phyloP scores from a whole-genome alignment of 2,329 filamentous ascomycete species.

The Paracorniculantispora psalliotae region DNA sequence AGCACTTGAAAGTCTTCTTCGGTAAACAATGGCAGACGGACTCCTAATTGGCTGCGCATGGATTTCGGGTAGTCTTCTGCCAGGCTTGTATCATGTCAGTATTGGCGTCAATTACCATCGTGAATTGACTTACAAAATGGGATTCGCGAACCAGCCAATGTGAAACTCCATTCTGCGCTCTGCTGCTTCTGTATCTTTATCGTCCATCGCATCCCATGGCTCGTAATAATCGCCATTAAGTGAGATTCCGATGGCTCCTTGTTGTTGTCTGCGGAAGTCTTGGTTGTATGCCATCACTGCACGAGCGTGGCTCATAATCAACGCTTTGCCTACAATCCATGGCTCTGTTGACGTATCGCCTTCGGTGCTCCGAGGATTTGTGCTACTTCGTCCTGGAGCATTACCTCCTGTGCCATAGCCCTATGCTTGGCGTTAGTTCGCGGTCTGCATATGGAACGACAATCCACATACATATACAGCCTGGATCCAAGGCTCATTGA shows the following conservation, averaged over 20 bases:
- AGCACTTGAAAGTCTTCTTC: slow-evolving; percentile 23
- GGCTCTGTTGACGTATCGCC: slow-evolving; percentile 32
- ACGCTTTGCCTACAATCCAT: slow-evolving; percentile 31
- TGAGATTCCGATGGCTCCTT: slow-evolving; percentile 30
- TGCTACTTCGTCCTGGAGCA: slow-evolving; percentile 29
- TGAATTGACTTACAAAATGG: slow-evolving; percentile 29
- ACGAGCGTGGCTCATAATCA: slow-evolving; percentile 32
- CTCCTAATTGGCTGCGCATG: slow-evolving; percentile 31
- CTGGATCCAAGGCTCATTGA: slow-evolving; percentile 36
- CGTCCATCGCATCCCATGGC: slow-evolving; percentile 27
- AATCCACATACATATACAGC: slow-evolving; percentile 27
- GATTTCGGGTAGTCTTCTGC: slow-evolving; percentile 29
- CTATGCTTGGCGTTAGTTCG: slow-evolving; percentile 13
- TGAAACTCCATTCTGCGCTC: slow-evolving; percentile 33
- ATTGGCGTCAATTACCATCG: background rate
- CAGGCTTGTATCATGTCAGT: slow-evolving; percentile 16
- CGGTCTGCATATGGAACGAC: no score
- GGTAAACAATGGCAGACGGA: slow-evolving; percentile 27
- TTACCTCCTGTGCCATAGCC: slow-evolving; percentile 31
- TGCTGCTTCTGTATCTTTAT: slow-evolving; percentile 25
- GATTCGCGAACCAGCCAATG: slow-evolving; percentile 36
- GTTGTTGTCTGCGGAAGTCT: slow-evolving; percentile 26
- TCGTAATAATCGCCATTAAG: slow-evolving; percentile 36
- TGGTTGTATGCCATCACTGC: slow-evolving; percentile 28
- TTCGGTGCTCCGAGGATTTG: slow-evolving; percentile 22